Evolutionary conservation across 2,329 filamentous ascomycete genomes (phyloP), one percentile per base, ranked within the genome.

Genomic region (Monosporascus sp.): DNA sequence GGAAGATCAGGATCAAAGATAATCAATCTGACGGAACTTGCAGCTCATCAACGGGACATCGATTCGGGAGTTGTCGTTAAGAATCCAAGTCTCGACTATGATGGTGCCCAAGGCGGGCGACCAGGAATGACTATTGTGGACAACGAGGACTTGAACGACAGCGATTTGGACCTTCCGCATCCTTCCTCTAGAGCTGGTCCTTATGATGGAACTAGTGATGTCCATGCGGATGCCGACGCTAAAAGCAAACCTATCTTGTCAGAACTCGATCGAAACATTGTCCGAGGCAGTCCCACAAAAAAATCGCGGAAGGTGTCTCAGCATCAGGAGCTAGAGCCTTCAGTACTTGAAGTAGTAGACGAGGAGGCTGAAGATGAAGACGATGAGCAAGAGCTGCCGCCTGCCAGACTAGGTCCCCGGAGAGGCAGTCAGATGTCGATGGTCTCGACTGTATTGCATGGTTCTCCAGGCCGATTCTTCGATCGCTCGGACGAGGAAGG

Each of bases 401-500:
- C 65, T 4, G 50, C 60, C 18, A 61, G 62, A 22, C 54, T 59
- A 36, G 51, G 54, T 38, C 44, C 48, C 25, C 60, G 59, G n/a
- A 62, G 54, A 54, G 53, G 41, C n/a, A 68, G 67, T 42, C 51
- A 58, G 24, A 50, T 44, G 15, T 68, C 65, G 18, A 31, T 71
- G 27, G 65, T 68, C n/a, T 77, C 72, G 6, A 73, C 70, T 1
- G 59, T 73, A 9, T 58, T 74, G 17, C 70, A 69, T 50, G 71
- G 65, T 5, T 64, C 65, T 14, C 69, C 68, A 17, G 74, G 66
- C 51, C 67, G 69, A 41, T 72, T 74, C 41, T 68, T 68, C 25
- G 66, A 68, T 27, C 61, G 72, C 41, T 75, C 70, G 6, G 78
- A 76, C 56, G 73, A 75, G 42, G 76, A 79, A 46, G 63, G 72